Evolutionary conservation across 2,329 filamentous ascomycete species (phyloP), one percentile per base, ranked within the genome.

Genomic region (Fusarium pininemorale): DNA sequence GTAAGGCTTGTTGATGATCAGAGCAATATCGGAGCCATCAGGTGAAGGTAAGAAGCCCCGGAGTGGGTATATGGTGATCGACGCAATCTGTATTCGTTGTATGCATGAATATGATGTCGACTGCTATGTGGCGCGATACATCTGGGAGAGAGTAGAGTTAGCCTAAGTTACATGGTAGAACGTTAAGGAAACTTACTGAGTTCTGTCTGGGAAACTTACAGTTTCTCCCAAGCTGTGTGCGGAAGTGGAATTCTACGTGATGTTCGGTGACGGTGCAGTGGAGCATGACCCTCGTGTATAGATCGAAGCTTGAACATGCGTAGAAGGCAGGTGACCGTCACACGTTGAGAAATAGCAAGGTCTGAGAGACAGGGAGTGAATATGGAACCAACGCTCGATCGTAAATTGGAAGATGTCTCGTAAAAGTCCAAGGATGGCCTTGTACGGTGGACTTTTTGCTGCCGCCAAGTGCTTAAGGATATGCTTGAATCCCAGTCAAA

Each of bases 21-120:
- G 32, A 32, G 1, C 0, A 32, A 32, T 0, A 14, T 32, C 13
- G 0, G 30, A 1, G 1, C 13, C 0, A 14, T 32, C 5, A 32
- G 32, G 32, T 14, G 32, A 32, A 32, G 0, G 1, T 14, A 32
- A 32, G 32, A 32, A 32, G 32, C 32, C 32, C 32, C 2, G 0
- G 7, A 32, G 32, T 32, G 14, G 2, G 14, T 14, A 32, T 32
- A 14, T 0, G 1, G 32, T 0, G 14, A 32, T 7, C 13, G 32
- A 32, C 13, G 32, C 13, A 7, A 13, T 14, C 32, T 32, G 32
- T 32, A 32, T 32, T 32, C 0, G 32, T 32, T 14, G 32, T 32
- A 32, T 32, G 32, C 13, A 32, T 14, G 32, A 14, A 14, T 32
- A 32, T 32, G 30, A 32, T 32, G 2, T 32, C 5, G 30, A 32